Percentiles rank a stretch among this genome's conserved stretches.
phyloP scores from a whole-genome alignment of 2,329 filamentous ascomycete species.

The Orbilia oligospora region DNA sequence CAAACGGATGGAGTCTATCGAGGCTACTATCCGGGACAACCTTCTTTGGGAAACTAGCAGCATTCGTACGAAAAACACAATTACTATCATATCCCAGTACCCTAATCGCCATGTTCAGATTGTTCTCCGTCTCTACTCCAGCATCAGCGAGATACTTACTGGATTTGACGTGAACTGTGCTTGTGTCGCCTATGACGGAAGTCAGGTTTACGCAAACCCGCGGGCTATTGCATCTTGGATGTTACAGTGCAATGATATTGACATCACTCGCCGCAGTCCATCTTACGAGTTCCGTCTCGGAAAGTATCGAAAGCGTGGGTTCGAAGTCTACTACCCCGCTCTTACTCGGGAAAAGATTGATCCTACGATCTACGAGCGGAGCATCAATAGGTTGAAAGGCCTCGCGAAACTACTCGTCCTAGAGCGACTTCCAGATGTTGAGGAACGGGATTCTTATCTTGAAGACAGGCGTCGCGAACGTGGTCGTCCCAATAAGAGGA shows the following conservation, averaged over 20 bases:
- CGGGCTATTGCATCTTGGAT: constrained; percentile 83
- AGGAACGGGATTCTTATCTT: constrained; percentile 79
- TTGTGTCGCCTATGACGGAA: constrained; percentile 83
- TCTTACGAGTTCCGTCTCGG: constrained; percentile 90
- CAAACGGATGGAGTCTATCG: constrained; percentile 87
- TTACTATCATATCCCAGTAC: constrained; percentile 88
- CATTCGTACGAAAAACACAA: constrained; percentile 86
- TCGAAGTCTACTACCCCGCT: constrained; percentile 84
- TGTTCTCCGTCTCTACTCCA: constrained; percentile 87
- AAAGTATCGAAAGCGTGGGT: constrained; percentile 86
- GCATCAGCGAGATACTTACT: constrained; percentile 84
- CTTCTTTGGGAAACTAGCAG: constrained; percentile 87
- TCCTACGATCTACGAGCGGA: constrained; percentile 88
- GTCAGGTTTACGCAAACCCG: constrained; percentile 83
- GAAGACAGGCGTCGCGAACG: constrained; percentile 79
- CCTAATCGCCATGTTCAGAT: constrained; percentile 86
- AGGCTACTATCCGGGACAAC: constrained; percentile 80
- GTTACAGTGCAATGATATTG: constrained; percentile 85
- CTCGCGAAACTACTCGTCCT: constrained; percentile 84
- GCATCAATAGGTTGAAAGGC: constrained; percentile 81
- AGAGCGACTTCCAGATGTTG: constrained; percentile 80
- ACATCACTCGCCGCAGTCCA: constrained; percentile 82
- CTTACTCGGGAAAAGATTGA: constrained; percentile 83
- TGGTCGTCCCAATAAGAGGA: constrained; percentile 73
- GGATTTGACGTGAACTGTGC: constrained; percentile 90